Base-by-base conservation (phyloP, 2,329 filamentous ascomycete genomes). In the Bipolaris bicolor region DNA sequence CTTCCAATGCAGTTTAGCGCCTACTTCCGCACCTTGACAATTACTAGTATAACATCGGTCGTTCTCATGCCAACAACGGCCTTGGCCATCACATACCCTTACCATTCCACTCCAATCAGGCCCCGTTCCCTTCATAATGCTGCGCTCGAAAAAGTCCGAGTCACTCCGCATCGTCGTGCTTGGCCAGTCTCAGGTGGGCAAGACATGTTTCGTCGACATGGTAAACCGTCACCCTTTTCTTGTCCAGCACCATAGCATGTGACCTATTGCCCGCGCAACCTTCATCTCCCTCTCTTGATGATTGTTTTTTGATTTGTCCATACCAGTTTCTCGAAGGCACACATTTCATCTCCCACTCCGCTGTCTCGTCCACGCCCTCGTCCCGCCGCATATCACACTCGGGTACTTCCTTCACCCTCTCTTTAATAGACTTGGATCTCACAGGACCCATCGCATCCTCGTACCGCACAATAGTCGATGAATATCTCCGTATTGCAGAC, bases 141-240 rank as follows among this genome's bases (percentile, higher is more conserved):
- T 45, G 50, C 39, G 29, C 18, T 45, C 33, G 15, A 57, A 37
- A 20, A 45, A 54, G 52, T 24, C 45, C 11, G 20, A 33, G 9
- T 39, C 37, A 7, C 45, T 54, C 7, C 45, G 40, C 13, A 36
- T 70, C 15, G 57, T 65, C 9, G 55, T 73, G 15, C 52, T 73
- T 13, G 70, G 69, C 13, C 66, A 68, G 46, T 47, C 57, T 1
- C 54, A 49, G 16, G 65, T 69, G 1, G 69, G 70, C 16, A 72
- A 73, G 44, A 69, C 70, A 43, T 67, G 66, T 46, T 65, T 73
- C 51, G 52, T 49, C 11, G 70, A 73, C 60, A 67, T 65, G 64
- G 63, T 63, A 59, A 15, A 15, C 22, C 26, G 16, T 26, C 9
- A 29, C 26, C 39, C 20, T 41, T 24, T 13, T 13, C 39, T 22